Evolutionary conservation across 371 early-diverging fungal genomes (phyloP), one percentile per base, ranked within the genome.

Genomic region (Mucor indicus): DNA sequence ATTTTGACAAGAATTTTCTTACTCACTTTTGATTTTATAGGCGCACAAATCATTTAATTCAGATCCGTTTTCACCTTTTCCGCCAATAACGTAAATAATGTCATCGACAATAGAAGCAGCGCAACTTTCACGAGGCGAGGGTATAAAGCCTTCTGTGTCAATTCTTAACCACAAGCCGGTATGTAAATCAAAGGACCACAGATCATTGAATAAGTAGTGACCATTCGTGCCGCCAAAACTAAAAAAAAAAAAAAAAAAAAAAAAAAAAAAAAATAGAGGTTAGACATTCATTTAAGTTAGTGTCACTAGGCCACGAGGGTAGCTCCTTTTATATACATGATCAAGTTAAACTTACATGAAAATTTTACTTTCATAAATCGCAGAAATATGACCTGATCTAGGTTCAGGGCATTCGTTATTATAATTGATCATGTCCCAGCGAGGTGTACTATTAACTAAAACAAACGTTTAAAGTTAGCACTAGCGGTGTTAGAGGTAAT

Each of bases 211-310:
- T 45, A 82, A 75, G 37, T 58, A 63, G 17, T 80, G 75, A 43
- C 85, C 84, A 54, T 89, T 79, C 20, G 79, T 81, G 36, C 91
- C 91, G 44, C 90, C 89, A 57, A 87, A 89, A 37, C 85, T 84
- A 42, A 35, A 32, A 9, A 4, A 11, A n/a, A 9, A 29, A 29
- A 24, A n/a, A 43, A 15, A 35, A 13, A 48, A n/a, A n/a, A n/a
- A n/a, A n/a, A n/a, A n/a, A n/a, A n/a, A n/a, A n/a, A n/a, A n/a
- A n/a, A n/a, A n/a, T n/a, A n/a, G n/a, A n/a, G n/a, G n/a, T n/a
- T n/a, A n/a, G n/a, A n/a, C n/a, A n/a, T n/a, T n/a, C n/a, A n/a
- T n/a, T n/a, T n/a, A n/a, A n/a, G n/a, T n/a, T n/a, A n/a, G n/a
- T n/a, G n/a, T 50, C 41, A 57, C 57, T n/a, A n/a, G n/a, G n/a